Evolutionary conservation across 164 flowering plant genomes (phyloP), one percentile per base, ranked within the genome.

Genomic region (Nymphaea colorata): DNA sequence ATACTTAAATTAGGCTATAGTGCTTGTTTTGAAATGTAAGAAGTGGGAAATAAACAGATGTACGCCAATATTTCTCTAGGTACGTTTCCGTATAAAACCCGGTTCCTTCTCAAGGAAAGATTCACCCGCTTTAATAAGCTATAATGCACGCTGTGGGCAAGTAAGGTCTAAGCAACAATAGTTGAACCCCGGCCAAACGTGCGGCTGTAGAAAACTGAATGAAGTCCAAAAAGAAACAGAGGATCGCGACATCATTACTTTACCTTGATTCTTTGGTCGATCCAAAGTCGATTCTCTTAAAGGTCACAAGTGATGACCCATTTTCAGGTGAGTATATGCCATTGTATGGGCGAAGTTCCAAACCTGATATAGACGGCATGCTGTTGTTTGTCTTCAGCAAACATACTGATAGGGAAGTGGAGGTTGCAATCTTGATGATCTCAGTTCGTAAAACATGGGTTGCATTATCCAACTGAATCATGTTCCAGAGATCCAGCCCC

Each of bases 281-380:
- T 7, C 79, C 81, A 63, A 72, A 6, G 63, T 83, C 72, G 41
- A 65, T 42, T 6, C 84, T 59, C 2, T 11, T 0, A 59, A n/a
- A 66, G 41, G 75, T 75, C 10, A 59, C 62, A 4, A 81, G 66
- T 5, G 80, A 75, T 57, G 68, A 73, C 36, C 64, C 53, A 4
- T 64, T 69, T 6, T 57, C 14, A 4, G 73, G 67, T 4, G 8
- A 59, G 42, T 15, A 14, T 62, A 3, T 81, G 36, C 36, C 36
- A 25, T 25, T 25, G 36, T 25, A 15, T 1, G 65, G 75, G 68
- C 87, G 76, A 6, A 81, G 66, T 64, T 82, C 85, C 63, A 84
- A 63, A 36, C 66, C 76, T 4, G 84, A 80, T 36, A 82, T 74
- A 69, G 79, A 82, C 62, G 85, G 87, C 1, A 70, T 73, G 17